Base-by-base conservation (phyloP, 805 yeast genomes). In the Ogataea allantospora region DNA sequence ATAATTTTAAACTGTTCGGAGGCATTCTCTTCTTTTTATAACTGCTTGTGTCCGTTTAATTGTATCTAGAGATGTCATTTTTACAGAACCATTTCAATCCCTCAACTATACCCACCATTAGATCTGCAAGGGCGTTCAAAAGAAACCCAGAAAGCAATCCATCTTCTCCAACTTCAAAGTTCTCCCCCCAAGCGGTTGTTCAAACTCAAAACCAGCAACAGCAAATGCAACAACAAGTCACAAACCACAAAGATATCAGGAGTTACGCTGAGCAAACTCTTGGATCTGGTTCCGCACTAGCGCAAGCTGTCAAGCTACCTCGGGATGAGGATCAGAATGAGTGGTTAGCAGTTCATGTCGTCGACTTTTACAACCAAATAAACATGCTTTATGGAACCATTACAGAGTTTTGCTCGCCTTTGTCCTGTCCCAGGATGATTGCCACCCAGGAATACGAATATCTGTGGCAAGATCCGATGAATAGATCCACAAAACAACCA, bases 341-440 rank as follows among this genome's bases (percentile, higher is more conserved):
- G 60, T 91, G 99, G 99, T 65, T 91, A 40, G 98, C 99, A 0
- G 95, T 89, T 9, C 96, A 91, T 59, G 93, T 91, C n/a, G 97
- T 89, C 12, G 98, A 91, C 62, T 93, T 91, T 58, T 91, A 86
- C 66, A 89, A 89, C 60, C 99, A 91, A 60, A 82, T 91, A 49
- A 91, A 91, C 63, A 93, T 91, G 99, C 68, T 91, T 6, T 91
- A 93, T 53, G 96, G 97, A 7, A 80, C 97, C 3, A 85, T 93
- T 47, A 91, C 98, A 1, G 96, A 88, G 64, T 89, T 93, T 56
- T 93, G 99, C 61, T 88, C 97, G 0, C 97, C 98, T 2, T 62
- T 68, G n/a, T 75, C 95, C 2, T 93, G 99, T 60, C 98, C 99
- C 2, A 69, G 93, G 42, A 93, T 93, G 99, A 89, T 86, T 40